These are phyloP conservation scores for Dictyostelium capitatum DNA, from an alignment of 78 protist genomes.

Conservation along the genomic window DNA sequence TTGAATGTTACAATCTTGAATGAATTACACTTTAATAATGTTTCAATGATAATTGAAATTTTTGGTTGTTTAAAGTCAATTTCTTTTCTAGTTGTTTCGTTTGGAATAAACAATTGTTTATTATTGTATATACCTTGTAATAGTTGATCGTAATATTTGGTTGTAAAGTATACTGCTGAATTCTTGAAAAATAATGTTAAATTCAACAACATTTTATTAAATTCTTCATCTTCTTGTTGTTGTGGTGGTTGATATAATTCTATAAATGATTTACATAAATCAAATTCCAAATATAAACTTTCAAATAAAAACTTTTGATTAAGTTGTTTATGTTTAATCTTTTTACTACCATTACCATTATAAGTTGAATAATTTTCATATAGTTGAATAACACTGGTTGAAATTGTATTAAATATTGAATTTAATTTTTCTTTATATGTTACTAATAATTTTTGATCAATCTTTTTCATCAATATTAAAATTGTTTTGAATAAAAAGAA, in stretches of 20 bases:
- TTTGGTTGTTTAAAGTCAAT: neutral
- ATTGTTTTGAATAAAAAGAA: neutral
- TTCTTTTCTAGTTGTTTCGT: neutral
- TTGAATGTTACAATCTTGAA: neutral
- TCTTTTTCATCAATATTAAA: neutral
- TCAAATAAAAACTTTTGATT: neutral
- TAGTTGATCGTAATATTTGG: neutral
- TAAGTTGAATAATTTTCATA: no score
- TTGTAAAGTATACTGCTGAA: neutral
- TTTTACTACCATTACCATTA: no score
- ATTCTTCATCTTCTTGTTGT: neutral
- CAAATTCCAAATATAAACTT: neutral
- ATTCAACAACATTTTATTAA: neutral
- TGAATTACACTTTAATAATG: neutral
- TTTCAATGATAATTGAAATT: neutral
- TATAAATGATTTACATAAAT: neutral
- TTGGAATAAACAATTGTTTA: neutral
- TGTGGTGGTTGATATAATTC: neutral
- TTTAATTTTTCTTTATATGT: neutral
- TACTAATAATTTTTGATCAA: neutral
- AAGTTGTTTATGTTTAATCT: no score
- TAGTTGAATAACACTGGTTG: no score
- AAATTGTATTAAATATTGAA: neutral
- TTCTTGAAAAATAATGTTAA: neutral
- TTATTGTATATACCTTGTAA: neutral